Conservation (phyloP, 73 alveolate species). For the Tetrahymena malaccensis region DNA sequence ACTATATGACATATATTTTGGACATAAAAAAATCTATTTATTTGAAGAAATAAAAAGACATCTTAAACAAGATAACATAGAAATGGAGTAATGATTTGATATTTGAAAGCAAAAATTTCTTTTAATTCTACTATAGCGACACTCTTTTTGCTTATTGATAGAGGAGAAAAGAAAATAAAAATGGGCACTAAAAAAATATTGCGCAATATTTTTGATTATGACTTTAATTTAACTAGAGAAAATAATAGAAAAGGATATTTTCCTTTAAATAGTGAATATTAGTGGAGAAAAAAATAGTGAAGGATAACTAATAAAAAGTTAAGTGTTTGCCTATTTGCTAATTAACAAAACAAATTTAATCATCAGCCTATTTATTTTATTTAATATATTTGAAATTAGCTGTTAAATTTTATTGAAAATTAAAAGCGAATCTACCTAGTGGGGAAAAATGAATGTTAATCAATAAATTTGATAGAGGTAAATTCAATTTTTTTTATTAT, state of each 20-base stretch:
- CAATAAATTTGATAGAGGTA: not conserved
- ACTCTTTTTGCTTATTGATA: no score
- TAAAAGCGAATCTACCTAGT: not conserved
- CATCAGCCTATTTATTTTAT: not conserved
- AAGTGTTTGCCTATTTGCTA: not conserved
- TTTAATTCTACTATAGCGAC: no score
- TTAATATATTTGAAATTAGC: not conserved
- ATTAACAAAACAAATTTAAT: not conserved
- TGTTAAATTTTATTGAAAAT: not conserved
- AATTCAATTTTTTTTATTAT: not conserved
- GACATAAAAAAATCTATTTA: no score
- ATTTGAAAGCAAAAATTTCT: no score
- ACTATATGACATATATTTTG: not conserved
- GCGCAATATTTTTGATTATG: not conserved
- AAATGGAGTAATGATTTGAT: no score
- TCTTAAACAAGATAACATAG: no score
- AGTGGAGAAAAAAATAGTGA: not conserved
- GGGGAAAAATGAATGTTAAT: not conserved
- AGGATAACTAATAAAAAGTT: not conserved
- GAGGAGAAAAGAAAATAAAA: no score
- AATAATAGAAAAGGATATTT: not conserved
- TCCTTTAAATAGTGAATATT: not conserved
- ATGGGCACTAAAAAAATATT: not conserved
- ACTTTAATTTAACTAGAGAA: not conserved
- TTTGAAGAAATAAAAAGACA: no score